Percentiles rank a stretch among this genome's conserved stretches.
phyloP scores from a whole-genome alignment of 148 eudicot species.

The Rheum nobile region DNA sequence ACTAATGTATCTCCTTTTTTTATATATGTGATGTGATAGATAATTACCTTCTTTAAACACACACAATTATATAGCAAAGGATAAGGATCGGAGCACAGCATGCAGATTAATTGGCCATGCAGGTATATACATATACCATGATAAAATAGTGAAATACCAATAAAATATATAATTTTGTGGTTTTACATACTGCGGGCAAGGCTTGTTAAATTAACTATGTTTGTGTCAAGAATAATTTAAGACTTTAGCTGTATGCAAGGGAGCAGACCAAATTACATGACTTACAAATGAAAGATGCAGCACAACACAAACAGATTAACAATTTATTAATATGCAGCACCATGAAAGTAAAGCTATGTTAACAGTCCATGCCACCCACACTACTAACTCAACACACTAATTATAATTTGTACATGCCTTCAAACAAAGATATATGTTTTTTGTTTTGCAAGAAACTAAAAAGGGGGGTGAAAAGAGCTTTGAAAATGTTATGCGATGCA shows the following conservation, averaged over 20 bases:
- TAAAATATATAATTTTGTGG: no score
- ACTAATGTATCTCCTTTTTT: not conserved
- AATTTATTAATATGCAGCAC: not conserved
- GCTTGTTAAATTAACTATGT: not conserved
- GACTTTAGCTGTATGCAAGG: not conserved
- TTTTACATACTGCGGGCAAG: not conserved
- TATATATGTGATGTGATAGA: not conserved
- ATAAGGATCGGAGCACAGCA: not conserved
- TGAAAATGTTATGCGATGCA: not conserved
- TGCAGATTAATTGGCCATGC: not conserved
- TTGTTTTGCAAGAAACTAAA: not conserved
- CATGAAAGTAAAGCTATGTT: not conserved
- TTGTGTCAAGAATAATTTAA: not conserved
- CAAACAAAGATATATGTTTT: not conserved
- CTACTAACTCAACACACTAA: not conserved
- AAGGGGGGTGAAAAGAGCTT: not conserved
- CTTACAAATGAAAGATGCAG: not conserved
- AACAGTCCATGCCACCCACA: constrained; percentile 2
- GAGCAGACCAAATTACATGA: not conserved
- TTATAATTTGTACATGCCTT: not conserved
- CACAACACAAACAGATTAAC: not conserved
- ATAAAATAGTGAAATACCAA: no score
- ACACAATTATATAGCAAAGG: not conserved
- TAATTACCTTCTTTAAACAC: not conserved
- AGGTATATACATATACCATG: not conserved